Percentiles rank a stretch among this genome's conserved stretches.
Evolutionary conservation across 495 filamentous ascomycete genomes (phyloP).

Genomic region (Stereocaulon alpinum): DNA sequence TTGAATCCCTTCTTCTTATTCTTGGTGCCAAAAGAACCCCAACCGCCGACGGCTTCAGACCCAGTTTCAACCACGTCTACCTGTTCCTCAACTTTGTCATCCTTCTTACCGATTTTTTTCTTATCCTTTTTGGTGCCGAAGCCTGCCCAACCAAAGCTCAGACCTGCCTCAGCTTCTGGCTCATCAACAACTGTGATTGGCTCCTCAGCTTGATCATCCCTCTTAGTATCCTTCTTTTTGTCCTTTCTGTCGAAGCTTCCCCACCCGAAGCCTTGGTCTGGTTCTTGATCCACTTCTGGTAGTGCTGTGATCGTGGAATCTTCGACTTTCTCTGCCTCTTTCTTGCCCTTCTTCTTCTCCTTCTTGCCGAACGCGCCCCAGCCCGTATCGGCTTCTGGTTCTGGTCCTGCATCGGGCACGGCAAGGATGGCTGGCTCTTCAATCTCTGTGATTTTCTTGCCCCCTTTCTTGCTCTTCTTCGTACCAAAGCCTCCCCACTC

Average conservation of each 20-base stretch:
- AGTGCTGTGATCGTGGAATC: constrained; percentile 5
- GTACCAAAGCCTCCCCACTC: constrained; percentile 17
- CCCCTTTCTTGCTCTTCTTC: constrained; percentile 28
- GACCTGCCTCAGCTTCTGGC: background rate
- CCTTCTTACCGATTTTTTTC: constrained; percentile 23
- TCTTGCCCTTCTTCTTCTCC: constrained; percentile 25
- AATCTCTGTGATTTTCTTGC: constrained; percentile 23
- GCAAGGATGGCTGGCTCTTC: constrained; percentile 13
- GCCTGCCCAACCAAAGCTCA: constrained; percentile 9
- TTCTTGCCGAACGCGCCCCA: constrained; percentile 24
- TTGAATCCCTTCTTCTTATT: constrained; percentile 34
- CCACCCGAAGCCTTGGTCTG: constrained; percentile 11
- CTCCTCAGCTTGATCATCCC: constrained; percentile 16
- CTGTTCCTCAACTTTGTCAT: constrained; percentile 11
- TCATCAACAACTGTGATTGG: constrained; percentile 20
- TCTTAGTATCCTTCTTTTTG: constrained; percentile 25
- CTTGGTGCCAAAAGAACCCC: constrained; percentile 27
- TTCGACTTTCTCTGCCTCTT: constrained; percentile 11
- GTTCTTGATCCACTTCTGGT: constrained; percentile 16
- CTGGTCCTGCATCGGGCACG: constrained; percentile 20
- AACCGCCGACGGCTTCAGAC: constrained; percentile 25
- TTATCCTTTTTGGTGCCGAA: constrained; percentile 19
- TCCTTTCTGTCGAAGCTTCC: constrained; percentile 14
- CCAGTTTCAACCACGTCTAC: constrained; percentile 17
- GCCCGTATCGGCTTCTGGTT: constrained; percentile 15